These are phyloP conservation scores for Puccinia triticina DNA, from an alignment of 1,284 basidiomycete genomes.

Conservation along the genomic window DNA sequence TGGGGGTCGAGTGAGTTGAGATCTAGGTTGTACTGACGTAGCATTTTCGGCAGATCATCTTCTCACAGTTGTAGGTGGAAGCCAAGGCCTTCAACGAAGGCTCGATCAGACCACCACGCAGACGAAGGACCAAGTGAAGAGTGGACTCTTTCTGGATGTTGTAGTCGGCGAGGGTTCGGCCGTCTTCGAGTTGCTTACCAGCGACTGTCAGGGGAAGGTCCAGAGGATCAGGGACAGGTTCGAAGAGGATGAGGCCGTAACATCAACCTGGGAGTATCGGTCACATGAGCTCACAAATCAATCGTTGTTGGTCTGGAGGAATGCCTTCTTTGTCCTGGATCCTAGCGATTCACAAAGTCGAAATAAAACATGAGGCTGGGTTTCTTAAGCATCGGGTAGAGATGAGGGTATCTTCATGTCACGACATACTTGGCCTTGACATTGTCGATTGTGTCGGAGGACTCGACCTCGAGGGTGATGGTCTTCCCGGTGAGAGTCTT, in stretches of 20 bases:
- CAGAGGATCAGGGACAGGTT: background rate
- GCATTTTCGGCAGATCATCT: conserved; percentile 96
- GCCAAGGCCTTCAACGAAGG: conserved; percentile 96
- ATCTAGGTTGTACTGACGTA: conserved; percentile 79
- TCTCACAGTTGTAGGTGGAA: conserved; percentile 77
- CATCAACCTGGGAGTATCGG: background rate
- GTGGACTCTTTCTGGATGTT: conserved; percentile 62
- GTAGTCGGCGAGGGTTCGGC: conserved; percentile 63
- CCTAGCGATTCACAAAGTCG: conserved; percentile 57
- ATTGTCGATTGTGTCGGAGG: too few species aligned
- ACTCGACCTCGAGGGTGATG: too few species aligned
- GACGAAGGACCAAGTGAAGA: conserved; percentile 64
- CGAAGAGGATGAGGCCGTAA: background rate
- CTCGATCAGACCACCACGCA: conserved; percentile 98
- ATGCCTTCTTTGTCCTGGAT: conserved; percentile 71
- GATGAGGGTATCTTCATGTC: background rate
- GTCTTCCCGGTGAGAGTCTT: conserved; percentile 45
- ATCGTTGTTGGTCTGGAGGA: conserved; percentile 91
- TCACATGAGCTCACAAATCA: conserved; percentile 69
- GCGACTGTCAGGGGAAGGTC: conserved; percentile 55
- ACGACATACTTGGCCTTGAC: conserved; percentile 39
- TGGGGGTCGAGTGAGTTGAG: conserved; percentile 82
- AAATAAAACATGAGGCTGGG: background rate
- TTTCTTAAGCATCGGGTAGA: background rate
- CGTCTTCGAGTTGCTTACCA: conserved; percentile 63